These are phyloP conservation scores for Calocybe indica DNA, from an alignment of 768 basidiomycete species.

Conservation along the genomic window DNA sequence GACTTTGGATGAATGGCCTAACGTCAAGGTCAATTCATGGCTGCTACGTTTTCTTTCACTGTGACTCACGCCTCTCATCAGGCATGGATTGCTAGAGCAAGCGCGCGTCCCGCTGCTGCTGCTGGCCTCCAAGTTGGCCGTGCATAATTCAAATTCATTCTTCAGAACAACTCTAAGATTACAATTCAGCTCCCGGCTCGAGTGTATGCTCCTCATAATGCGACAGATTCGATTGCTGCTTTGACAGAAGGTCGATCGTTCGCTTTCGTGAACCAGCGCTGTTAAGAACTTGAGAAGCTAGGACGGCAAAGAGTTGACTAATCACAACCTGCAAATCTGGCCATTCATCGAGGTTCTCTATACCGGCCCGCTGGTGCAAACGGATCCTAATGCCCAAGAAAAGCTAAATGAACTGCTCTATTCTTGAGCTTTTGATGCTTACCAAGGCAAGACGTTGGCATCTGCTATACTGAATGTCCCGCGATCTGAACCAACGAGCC, in stretches of 20 bases:
- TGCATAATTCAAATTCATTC: neutral
- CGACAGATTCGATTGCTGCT: constrained; percentile 7
- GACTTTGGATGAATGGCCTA: constrained; percentile 14
- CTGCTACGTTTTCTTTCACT: neutral
- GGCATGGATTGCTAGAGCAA: constrained; percentile 17
- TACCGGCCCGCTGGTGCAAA: constrained; percentile 34
- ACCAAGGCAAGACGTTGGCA: constrained; percentile 66
- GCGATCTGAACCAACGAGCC: constrained; percentile 67
- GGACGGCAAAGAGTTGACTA: neutral
- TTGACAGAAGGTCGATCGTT: constrained; percentile 11
- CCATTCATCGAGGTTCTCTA: constrained; percentile 12
- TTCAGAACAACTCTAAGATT: neutral
- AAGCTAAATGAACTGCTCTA: neutral
- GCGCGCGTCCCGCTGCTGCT: constrained; percentile 14
- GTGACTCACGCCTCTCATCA: neutral
- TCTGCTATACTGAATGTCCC: constrained; percentile 72
- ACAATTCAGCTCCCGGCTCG: neutral
- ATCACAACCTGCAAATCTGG: constrained; percentile 13
- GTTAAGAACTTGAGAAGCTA: neutral
- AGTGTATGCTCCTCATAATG: neutral
- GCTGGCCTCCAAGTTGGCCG: constrained; percentile 10
- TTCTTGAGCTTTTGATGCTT: constrained; percentile 1
- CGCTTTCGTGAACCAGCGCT: constrained; percentile 10
- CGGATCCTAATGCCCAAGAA: constrained; percentile 41
- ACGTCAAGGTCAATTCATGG: constrained; percentile 14